Base-by-base conservation (phyloP, 768 basidiomycete genomes). In the Suillus paluster region DNA sequence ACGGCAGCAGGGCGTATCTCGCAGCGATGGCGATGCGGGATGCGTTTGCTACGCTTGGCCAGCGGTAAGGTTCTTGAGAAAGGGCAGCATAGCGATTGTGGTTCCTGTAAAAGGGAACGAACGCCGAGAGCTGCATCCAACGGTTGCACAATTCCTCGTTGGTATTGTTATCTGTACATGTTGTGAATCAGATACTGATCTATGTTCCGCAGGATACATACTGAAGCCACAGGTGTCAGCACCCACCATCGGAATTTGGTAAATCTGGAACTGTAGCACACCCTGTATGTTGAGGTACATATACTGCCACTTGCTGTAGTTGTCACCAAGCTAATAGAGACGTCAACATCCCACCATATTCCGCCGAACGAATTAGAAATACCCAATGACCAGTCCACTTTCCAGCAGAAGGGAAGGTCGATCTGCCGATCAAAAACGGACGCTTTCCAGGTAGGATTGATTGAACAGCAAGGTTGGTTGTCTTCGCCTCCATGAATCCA, bases 211-310 rank as follows among this genome's bases (percentile, higher is more conserved):
- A 49, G 2, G 25, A 15, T 15, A 66, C 71, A 44, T 34, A 75
- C 73, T 66, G 64, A 75, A 71, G 3, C 75, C 75, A 59, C 73
- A 76, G 8, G 88, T 86, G 68, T 94, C 92, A 3, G 91, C 89
- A 21, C 92, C 92, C 19, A 93, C 91, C 77, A 93, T 89, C 0
- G 92, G 92, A 63, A 92, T 88, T 66, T 90, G 88, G 82, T 89
- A 93, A 15, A 93, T 75, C 73, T 92, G 90, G 83, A 94, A 93
- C 72, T 93, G 91, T 21, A 94, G 80, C 21, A 91, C 77, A 19
- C 90, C 91, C 77, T 92, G 85, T 57, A 93, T 88, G 64, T 81
- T 89, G 69, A 83, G 78, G 63, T 83, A 79, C 80, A 93, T 81
- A 74, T 89, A 91, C 54, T 84, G 74, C 90, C 92, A 94, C 62